Evolutionary conservation across 2,329 filamentous ascomycete species (phyloP).

Genomic region (Trichophyton equinum): DNA sequence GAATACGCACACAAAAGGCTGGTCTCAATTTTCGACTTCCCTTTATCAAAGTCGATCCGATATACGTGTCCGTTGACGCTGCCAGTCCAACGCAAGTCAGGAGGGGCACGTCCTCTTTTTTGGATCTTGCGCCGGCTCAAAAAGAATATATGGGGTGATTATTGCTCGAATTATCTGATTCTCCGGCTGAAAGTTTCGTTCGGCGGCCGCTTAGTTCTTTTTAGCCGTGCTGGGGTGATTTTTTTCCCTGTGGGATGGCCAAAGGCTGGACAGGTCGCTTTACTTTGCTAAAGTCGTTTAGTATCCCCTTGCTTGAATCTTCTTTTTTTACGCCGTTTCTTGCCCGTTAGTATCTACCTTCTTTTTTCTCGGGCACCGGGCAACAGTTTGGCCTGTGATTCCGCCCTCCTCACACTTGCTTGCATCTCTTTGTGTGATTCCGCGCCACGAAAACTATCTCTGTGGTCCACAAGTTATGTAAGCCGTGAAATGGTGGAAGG

Average conservation of each 20-base stretch:
- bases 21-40: background rate
- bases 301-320: background rate
- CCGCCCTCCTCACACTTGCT: background rate
- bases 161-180: background rate
- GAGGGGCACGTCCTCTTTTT: background rate
- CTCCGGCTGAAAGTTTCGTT: background rate
- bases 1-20: background rate
- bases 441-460: slow-evolving; percentile 1
- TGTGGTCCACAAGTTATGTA: background rate
- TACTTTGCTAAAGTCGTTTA: background rate
- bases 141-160: background rate
- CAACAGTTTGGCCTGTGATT: background rate
- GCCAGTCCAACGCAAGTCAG: background rate
- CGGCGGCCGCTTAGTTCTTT: background rate
- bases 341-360: background rate
- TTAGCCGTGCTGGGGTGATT: background rate
- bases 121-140: background rate
- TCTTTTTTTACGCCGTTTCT: too few relatives aligned
- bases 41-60: background rate
- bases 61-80: background rate
- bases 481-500: background rate
- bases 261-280: background rate
- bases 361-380: background rate
- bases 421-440: background rate
- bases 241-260: background rate